A percentile compares a stretch with the other conserved stretches of the same genome.
Conservation (phyloP, 768 basidiomycete genomes). For the Mycena venus region DNA sequence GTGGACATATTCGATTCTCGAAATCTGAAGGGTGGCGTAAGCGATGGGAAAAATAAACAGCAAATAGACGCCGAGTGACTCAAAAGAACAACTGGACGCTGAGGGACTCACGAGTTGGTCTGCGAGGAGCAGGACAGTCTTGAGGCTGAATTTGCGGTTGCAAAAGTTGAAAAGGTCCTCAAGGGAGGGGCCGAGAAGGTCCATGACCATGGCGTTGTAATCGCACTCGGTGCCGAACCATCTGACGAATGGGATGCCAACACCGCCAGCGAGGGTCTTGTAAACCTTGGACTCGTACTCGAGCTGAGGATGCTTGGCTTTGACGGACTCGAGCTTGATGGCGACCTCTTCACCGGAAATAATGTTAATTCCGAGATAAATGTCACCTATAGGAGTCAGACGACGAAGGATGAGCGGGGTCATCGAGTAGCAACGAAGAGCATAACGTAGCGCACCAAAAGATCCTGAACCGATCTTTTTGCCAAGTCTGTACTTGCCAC, state of each 20-base stretch:
- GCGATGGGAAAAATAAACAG: slow-evolving; percentile 34
- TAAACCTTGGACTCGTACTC: slow-evolving; percentile 97
- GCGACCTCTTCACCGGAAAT: slow-evolving; percentile 99
- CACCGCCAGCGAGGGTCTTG: slow-evolving; percentile 99
- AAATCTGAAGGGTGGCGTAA: slow-evolving; percentile 73
- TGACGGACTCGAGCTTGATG: slow-evolving; percentile 99
- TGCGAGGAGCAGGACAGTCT: slow-evolving; percentile 96
- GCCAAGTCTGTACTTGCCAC: slow-evolving; percentile 96
- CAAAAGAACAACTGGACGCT: no score
- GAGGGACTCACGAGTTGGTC: slow-evolving; percentile 90
- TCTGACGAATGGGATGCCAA: slow-evolving; percentile 97
- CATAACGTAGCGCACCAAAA: slow-evolving; percentile 77
- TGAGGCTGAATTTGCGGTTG: slow-evolving; percentile 97
- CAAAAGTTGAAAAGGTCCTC: slow-evolving; percentile 96
- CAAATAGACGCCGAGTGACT: slow-evolving; percentile 24
- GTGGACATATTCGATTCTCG: slow-evolving; percentile 99
- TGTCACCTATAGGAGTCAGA: slow-evolving; percentile 76
- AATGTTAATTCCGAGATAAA: slow-evolving; percentile 99
- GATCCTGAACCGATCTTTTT: slow-evolving; percentile 99
- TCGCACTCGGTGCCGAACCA: slow-evolving; percentile 98
- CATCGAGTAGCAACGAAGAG: slow-evolving; percentile 1
- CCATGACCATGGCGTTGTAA: slow-evolving; percentile 99
- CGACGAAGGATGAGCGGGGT: slow-evolving; percentile 24
- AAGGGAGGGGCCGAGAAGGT: slow-evolving; percentile 92
- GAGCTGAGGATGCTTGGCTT: slow-evolving; percentile 99